A percentile compares a stretch with the other conserved stretches of the same genome.
These are phyloP conservation scores for Creolimax fragrantissima DNA, from an alignment of 78 protist genomes.

Conservation along the genomic window DNA sequence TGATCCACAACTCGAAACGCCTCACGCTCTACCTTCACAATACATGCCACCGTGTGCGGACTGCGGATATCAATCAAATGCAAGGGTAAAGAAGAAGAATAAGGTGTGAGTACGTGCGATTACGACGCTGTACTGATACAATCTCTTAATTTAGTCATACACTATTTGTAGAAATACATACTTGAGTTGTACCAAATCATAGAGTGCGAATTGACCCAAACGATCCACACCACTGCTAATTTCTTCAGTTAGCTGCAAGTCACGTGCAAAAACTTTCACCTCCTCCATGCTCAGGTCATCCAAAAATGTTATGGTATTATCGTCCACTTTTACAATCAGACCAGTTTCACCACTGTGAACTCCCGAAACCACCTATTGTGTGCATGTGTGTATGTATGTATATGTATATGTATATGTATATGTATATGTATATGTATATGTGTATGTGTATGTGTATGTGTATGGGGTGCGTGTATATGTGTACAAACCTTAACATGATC, in stretches of 20 bases:
- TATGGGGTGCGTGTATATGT: neutral
- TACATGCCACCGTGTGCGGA: neutral
- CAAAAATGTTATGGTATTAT: neutral
- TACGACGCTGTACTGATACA: too few relatives aligned
- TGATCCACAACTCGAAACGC: neutral
- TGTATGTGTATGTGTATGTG: neutral
- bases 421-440: neutral
- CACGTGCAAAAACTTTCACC: neutral
- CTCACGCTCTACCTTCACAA: slow-evolving; percentile 14
- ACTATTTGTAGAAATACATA: neutral
- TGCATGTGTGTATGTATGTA: neutral
- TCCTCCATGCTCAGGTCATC: slow-evolving; percentile 14
- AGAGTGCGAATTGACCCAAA: slow-evolving; percentile 3
- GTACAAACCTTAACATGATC: slow-evolving; percentile 18
- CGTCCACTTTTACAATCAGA: slow-evolving; percentile 19
- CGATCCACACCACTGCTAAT: slow-evolving; percentile 1
- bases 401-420: neutral
- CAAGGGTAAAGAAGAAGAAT: too few relatives aligned
- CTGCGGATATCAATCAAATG: neutral
- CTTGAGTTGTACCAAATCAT: slow-evolving; percentile 13
- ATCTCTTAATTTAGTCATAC: too few relatives aligned
- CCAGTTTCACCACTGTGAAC: slow-evolving; percentile 35
- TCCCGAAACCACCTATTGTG: slow-evolving; percentile 16
- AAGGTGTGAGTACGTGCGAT: neutral
- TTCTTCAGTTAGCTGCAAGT: slow-evolving; percentile 5